Evolutionary conservation across 495 filamentous ascomycete genomes (phyloP), one percentile per base, ranked within the genome.

Genomic region (Penicillium crystallinum): DNA sequence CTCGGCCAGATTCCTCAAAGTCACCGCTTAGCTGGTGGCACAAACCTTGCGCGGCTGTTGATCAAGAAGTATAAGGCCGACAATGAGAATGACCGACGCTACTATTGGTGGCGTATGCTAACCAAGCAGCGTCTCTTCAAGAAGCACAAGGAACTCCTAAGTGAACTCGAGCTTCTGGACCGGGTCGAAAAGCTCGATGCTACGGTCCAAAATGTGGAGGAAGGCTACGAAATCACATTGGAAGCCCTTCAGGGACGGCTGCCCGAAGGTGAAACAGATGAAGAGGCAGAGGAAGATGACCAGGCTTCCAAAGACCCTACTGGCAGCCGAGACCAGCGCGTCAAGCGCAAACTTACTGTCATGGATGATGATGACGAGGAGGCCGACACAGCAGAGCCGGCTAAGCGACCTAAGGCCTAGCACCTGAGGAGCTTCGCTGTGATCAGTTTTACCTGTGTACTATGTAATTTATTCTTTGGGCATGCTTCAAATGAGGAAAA

Each of bases 111-210:
- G 91, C 78, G 85, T 49, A 72, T 95, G 62, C 77, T 91, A 18
- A 80, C 86, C 27, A 96, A 96, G 70, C 82, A 88, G 68, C 75
- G 92, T 33, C 69, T 97, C 12, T 91, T 85, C 64, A 82, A 83
- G 49, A 87, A 88, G 46, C 92, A 91, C 61, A 75, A 77, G 42
- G 86, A 95, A 58, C 66, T 80, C 41, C 78, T 99, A 10, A 81
- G 81, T 17, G 89, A 97, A 74, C 56, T 97, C 34, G 89, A 95
- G 56, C 67, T 80, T 22, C 65, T 66, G 5, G 92, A 96, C 49
- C 81, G 90, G 19, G 81, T 90, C 10, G 78, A 89, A 58, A 92
- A 90, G 70, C 74, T 97, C 18, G 86, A 91, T 57, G 84, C 90
- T 59, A 87, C 86, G 10, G 77, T 91, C 8, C 73, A 75, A 2